Percentiles rank a stretch among this genome's conserved stretches.
phyloP scores from a whole-genome alignment of 2,329 filamentous ascomycete species.

The Curvularia sp. region DNA sequence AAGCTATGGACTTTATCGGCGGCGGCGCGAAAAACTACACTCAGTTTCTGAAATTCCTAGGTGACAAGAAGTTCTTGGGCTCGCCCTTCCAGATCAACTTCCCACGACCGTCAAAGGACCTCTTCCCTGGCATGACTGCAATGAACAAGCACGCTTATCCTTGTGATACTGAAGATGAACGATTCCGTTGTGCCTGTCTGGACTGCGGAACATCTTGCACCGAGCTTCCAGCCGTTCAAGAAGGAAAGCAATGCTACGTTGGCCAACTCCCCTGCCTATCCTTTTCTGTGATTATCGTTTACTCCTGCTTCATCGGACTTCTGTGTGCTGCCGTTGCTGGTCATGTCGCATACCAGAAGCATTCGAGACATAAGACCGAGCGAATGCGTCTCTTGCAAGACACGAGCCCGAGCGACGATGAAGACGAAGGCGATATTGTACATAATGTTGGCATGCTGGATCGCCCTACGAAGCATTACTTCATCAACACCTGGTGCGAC shows the following conservation, averaged over 20 bases:
- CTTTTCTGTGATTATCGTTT: conserved; percentile 88
- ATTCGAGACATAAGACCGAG: conserved; percentile 77
- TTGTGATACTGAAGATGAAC: conserved; percentile 87
- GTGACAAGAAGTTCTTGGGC: conserved; percentile 87
- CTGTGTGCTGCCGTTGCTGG: conserved; percentile 72
- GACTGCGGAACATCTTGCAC: conserved; percentile 90
- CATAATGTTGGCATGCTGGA: conserved; percentile 79
- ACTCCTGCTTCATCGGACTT: conserved; percentile 75
- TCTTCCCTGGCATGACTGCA: conserved; percentile 73
- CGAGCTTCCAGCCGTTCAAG: conserved; percentile 75
- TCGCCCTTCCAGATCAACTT: conserved; percentile 99
- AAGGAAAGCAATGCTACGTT: conserved; percentile 76
- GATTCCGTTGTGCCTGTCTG: conserved; percentile 89
- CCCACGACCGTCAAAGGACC: conserved; percentile 64
- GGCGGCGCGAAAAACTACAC: conserved; percentile 91
- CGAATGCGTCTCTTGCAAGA: conserved; percentile 87
- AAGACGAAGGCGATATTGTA: conserved; percentile 88
- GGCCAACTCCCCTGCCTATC: conserved; percentile 91
- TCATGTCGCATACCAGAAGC: conserved; percentile 77
- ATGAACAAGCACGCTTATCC: conserved; percentile 76
- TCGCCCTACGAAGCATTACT: conserved; percentile 78
- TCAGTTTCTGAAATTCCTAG: conserved; percentile 87
- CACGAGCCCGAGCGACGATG: conserved; percentile 82
- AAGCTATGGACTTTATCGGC: conserved; percentile 94
- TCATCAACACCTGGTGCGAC: conserved; percentile 83